A percentile compares a stretch with the other conserved stretches of the same genome.
Conservation (phyloP, 495 filamentous ascomycete species). For the Daldinia decipiens region DNA sequence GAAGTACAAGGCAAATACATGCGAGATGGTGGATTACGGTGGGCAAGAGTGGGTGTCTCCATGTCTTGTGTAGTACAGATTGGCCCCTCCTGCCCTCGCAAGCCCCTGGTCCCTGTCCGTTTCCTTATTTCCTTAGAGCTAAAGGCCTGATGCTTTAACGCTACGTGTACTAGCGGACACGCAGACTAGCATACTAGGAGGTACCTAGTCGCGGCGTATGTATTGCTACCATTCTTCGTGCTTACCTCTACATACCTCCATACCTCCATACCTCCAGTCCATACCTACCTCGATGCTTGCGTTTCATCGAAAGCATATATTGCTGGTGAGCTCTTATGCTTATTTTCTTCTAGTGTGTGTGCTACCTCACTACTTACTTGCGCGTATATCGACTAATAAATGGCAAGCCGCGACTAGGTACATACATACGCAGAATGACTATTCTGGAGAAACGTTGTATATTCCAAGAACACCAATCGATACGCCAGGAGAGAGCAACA, state of each 20-base stretch:
- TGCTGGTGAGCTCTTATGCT: conserved; percentile 3
- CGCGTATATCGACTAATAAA: conserved; percentile 9
- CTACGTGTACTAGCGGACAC: conserved; percentile 38
- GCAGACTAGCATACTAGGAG: background rate
- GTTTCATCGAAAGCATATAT: conserved; percentile 6
- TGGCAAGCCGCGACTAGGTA: background rate
- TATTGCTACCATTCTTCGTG: conserved; percentile 25
- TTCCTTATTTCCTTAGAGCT: conserved; percentile 26
- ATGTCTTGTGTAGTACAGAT: conserved; percentile 28
- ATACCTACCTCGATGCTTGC: background rate
- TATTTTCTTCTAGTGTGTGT: conserved; percentile 9
- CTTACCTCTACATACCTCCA: background rate
- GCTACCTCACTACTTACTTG: conserved; percentile 2
- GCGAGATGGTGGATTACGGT: conserved; percentile 29
- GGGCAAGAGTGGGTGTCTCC: conserved; percentile 10
- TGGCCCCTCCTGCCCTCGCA: conserved; percentile 13
- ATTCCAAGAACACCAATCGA: conserved; percentile 1
- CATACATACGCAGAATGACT: conserved; percentile 1
- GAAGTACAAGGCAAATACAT: conserved; percentile 33
- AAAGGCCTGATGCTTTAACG: conserved; percentile 34
- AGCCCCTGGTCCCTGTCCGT: conserved; percentile 30
- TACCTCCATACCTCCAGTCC: no score
- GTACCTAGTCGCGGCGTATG: conserved; percentile 1
- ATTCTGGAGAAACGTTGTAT: background rate
- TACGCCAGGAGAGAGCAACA: background rate